These are phyloP conservation scores for Schizochytrium sp. DNA, from an alignment of 108 stramenopile genomes.

Conservation along the genomic window DNA sequence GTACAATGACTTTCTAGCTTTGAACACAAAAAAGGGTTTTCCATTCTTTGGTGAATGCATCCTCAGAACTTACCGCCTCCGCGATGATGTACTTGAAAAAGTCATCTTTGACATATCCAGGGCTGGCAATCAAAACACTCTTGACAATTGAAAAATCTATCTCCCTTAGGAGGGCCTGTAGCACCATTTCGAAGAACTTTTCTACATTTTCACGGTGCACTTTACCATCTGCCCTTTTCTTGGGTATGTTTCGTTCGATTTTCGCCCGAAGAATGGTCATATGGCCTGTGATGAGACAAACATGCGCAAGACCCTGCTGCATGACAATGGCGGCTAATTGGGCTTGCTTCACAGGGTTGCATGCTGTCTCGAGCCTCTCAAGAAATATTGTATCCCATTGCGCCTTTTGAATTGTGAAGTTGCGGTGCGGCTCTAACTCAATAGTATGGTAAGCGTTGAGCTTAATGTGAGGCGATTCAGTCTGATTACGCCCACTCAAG, in stretches of 20 bases:
- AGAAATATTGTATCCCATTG: slow-evolving; percentile 94
- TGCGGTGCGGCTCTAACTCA: slow-evolving; percentile 81
- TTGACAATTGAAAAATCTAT: slow-evolving; percentile 89
- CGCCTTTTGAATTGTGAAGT: slow-evolving; percentile 89
- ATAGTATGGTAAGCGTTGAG: slow-evolving; percentile 95
- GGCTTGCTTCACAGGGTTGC: slow-evolving; percentile 87
- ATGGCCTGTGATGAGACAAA: slow-evolving; percentile 90
- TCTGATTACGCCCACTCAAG: slow-evolving; percentile 83
- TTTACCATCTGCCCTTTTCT: slow-evolving; percentile 86
- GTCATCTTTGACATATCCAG: slow-evolving; percentile 94
- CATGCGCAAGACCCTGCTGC: slow-evolving; percentile 88
- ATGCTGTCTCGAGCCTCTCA: slow-evolving; percentile 88
- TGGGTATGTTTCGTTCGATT: slow-evolving; percentile 92
- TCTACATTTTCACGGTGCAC: slow-evolving; percentile 85
- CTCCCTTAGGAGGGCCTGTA: slow-evolving; percentile 87
- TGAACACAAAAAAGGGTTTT: too few species aligned
- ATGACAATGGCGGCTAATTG: slow-evolving; percentile 94
- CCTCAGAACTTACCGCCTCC: slow-evolving; percentile 75
- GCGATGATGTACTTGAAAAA: slow-evolving; percentile 86
- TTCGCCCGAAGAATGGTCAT: slow-evolving; percentile 89
- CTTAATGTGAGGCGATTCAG: slow-evolving; percentile 85
- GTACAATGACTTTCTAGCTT: too few species aligned
- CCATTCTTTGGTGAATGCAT: too few species aligned
- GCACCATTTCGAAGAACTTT: slow-evolving; percentile 92
- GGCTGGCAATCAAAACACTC: slow-evolving; percentile 86